A percentile compares a stretch with the other conserved stretches of the same genome.
phyloP scores from a whole-genome alignment of 108 stramenopile genomes.

The Stephanodiscus minutulus region DNA sequence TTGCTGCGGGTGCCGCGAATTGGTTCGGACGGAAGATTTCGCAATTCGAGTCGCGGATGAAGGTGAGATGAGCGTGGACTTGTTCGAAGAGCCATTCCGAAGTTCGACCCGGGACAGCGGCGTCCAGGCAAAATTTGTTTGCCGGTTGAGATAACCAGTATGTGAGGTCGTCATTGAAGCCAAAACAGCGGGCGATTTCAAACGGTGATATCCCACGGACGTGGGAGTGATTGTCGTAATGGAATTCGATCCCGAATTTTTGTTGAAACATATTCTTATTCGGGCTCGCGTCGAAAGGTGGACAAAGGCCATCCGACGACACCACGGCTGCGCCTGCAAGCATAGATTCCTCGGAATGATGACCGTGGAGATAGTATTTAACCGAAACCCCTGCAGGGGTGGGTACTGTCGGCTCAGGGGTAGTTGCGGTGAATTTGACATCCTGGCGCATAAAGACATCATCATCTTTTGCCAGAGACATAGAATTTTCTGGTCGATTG shows the following conservation, averaged over 20 bases:
- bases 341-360: not conserved
- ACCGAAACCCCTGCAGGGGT: not conserved
- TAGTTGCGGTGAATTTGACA: too few relatives aligned
- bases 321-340: not conserved
- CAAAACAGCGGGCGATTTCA: conserved; percentile 15
- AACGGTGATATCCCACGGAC: not conserved
- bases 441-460: not conserved
- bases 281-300: too few relatives aligned
- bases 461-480: not conserved
- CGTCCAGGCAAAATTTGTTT: not conserved
- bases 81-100: conserved; percentile 7
- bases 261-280: not conserved
- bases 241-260: conserved; percentile 3
- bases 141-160: conserved; percentile 5
- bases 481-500: too few relatives aligned
- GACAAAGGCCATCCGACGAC: too few relatives aligned
- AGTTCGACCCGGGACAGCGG: conserved; percentile 6
- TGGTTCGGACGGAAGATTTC: too few relatives aligned
- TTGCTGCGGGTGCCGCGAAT: too few relatives aligned
- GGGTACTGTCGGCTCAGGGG: not conserved
- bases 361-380: not conserved
- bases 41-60: not conserved
- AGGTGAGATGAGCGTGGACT: too few relatives aligned
- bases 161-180: conserved; percentile 2
- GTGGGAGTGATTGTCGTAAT: not conserved